Evolutionary conservation across 768 basidiomycete species (phyloP), one percentile per base, ranked within the genome.

Genomic region (Pleurotus tuoliensis): DNA sequence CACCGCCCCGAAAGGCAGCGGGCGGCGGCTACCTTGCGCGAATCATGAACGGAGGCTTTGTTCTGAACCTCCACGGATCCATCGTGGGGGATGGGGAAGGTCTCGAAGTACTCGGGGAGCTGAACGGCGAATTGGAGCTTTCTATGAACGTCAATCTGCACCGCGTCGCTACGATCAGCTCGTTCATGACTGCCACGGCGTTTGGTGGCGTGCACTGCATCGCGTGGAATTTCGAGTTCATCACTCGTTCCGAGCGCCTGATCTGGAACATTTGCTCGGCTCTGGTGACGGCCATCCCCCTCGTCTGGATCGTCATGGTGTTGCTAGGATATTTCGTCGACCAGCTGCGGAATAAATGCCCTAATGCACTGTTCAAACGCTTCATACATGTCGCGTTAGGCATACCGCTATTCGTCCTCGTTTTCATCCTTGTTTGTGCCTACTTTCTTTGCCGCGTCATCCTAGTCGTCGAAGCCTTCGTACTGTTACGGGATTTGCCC

Each of bases 191-290:
- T 38, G 65, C 50, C 2, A 56, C 40, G 4, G 20, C 64, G 12
- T 71, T 71, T 43, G 69, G 69, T 12, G 63, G 54, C 4, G 57
- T 71, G 16, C 68, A 71, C 56, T 64, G 63, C 43, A 46, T 61
- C 3, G 64, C 65, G 6, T 69, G 67, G 69, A 54, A 51, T 25
- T 58, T 64, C 9, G 1, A 40, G 1, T 71, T 67, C 40, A 61
- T 66, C 4, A 60, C 63, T 2, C 6, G 22, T 3, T 47, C 25
- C 20, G 58, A 67, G 24, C 60, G 52, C 49, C 49, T 52, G 24
- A 24, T 65, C 22, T 69, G 69, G 69, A 61, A 61, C 20, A 47
- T 58, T 1, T 59, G 59, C 5, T 60, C 64, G 2, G n/a, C 59
- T 12, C 5, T 55, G 20, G 56, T 67, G 2, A 41, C 55, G 4